Percentiles rank a stretch among this genome's conserved stretches.
These are phyloP conservation scores for Lizonia empirigonia DNA, from an alignment of 2,329 filamentous ascomycete species.

Conservation along the genomic window DNA sequence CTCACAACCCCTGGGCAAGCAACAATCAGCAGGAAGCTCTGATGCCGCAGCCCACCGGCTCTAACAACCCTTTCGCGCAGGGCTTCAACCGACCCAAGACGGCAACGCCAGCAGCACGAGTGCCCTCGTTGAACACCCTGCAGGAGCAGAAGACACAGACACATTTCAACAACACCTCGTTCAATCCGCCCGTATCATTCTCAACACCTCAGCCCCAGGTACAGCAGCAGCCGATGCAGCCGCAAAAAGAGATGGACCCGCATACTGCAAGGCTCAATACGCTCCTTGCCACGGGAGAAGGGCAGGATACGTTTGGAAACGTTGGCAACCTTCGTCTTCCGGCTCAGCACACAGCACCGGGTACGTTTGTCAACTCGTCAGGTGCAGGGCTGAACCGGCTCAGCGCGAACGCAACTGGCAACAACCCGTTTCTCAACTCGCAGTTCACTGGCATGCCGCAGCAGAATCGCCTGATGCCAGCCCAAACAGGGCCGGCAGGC, in stretches of 20 bases:
- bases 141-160: conserved; percentile 82
- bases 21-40: conserved; percentile 67
- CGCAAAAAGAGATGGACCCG: conserved; percentile 57
- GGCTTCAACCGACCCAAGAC: conserved; percentile 66
- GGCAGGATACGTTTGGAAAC: conserved; percentile 96
- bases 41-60: conserved; percentile 86
- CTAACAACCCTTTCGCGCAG: conserved; percentile 94
- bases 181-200: conserved; percentile 55
- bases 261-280: conserved; percentile 79
- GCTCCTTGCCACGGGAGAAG: conserved; percentile 83
- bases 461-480: conserved; percentile 54
- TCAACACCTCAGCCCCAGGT: conserved; percentile 35
- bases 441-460: conserved; percentile 75
- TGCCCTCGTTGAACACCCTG: conserved; percentile 75
- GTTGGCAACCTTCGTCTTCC: conserved; percentile 95
- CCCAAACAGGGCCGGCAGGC: conserved; percentile 58
- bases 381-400: conserved; percentile 77
- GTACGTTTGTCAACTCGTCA: conserved; percentile 94
- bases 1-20: conserved; percentile 89
- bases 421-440: conserved; percentile 85
- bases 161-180: conserved; percentile 62
- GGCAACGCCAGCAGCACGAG: conserved; percentile 61
- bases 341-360: conserved; percentile 93
- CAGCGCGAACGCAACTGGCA: conserved; percentile 71
- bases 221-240: conserved; percentile 38